A percentile compares a stretch with the other conserved stretches of the same genome.
Conservation (phyloP, 2,329 filamentous ascomycete species). For the Beauveria varroae region DNA sequence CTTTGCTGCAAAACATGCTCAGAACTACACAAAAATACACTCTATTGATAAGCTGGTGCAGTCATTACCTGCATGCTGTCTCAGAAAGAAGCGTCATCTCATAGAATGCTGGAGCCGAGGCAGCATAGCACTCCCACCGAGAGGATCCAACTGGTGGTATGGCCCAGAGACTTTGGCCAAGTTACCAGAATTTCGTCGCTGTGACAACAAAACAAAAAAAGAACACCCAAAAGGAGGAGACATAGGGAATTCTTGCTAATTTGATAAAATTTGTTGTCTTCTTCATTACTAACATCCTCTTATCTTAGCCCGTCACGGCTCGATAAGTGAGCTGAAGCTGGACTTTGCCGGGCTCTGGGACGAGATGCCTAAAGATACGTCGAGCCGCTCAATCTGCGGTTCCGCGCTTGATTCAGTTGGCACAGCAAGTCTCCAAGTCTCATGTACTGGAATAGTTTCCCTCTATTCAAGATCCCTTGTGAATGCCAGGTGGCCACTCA, state of each 20-base stretch:
- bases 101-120: background rate
- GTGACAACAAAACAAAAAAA: too few relatives aligned
- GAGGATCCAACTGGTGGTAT: background rate
- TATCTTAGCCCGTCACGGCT: background rate
- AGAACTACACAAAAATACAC: too few relatives aligned
- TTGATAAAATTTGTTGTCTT: background rate
- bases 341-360: background rate
- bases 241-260: background rate
- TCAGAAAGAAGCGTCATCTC: background rate
- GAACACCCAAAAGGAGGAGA: background rate
- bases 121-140: background rate
- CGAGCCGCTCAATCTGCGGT: background rate
- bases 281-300: background rate
- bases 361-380: background rate
- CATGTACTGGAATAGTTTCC: too few relatives aligned
- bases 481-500: background rate
- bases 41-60: background rate
- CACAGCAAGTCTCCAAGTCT: too few relatives aligned
- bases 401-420: too few relatives aligned
- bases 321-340: background rate
- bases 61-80: background rate
- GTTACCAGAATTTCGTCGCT: background rate
- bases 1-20: too few relatives aligned
- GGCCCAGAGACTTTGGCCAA: background rate
- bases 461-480: background rate